Evolutionary conservation across 2,329 filamentous ascomycete genomes (phyloP).

Genomic region (Aschersonia sp.): DNA sequence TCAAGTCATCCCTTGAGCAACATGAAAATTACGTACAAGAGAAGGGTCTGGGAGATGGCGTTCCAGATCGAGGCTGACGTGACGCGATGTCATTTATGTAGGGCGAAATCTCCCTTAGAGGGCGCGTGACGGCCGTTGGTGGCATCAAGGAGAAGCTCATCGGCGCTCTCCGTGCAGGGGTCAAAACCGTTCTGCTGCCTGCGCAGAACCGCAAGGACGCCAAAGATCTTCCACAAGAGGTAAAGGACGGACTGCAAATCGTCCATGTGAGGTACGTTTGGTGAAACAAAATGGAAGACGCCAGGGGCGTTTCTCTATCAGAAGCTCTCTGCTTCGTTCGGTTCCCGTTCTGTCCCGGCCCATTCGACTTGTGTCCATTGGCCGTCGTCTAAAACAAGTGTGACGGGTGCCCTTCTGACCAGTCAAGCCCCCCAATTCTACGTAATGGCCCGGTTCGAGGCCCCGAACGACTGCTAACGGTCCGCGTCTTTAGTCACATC

Average conservation of each 20-base stretch:
- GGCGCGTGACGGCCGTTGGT: conserved; percentile 83
- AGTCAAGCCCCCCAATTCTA: not conserved
- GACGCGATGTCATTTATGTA: conserved; percentile 11
- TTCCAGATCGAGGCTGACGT: not conserved
- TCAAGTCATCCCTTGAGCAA: too few species aligned
- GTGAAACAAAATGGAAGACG: not conserved
- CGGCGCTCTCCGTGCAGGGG: conserved; percentile 79
- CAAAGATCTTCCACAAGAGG: conserved; percentile 79
- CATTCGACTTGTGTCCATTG: too few species aligned
- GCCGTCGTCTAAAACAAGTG: too few species aligned
- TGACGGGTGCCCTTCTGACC: too few species aligned
- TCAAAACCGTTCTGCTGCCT: conserved; percentile 85
- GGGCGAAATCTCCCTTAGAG: conserved; percentile 65
- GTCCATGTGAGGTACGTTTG: conserved; percentile 65
- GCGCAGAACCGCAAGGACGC: conserved; percentile 84
- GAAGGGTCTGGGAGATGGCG: too few species aligned
- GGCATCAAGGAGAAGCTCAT: conserved; percentile 99
- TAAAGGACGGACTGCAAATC: conserved; percentile 75
- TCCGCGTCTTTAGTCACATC: conserved; percentile 49
- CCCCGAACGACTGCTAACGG: conserved; percentile 11
- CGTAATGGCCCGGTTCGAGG: not conserved
- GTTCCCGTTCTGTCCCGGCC: too few species aligned
- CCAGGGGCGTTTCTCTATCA: not conserved
- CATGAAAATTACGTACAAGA: too few species aligned
- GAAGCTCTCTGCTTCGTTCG: too few species aligned